These are phyloP conservation scores for Ammopiptanthus mongolicus DNA, from an alignment of 306 rosid genomes.

Conservation along the genomic window DNA sequence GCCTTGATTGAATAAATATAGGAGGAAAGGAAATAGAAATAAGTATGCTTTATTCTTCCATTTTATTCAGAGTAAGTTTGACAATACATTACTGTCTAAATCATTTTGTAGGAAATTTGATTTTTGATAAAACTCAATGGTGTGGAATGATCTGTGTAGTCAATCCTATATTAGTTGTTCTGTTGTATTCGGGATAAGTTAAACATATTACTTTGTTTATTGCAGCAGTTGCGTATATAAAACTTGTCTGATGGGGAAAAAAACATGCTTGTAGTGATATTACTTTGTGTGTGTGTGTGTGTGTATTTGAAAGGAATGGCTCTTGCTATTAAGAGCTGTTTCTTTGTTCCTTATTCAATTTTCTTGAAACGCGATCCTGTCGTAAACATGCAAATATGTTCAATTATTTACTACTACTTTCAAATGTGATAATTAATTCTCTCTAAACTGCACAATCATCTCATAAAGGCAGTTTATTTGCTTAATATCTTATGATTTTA, in stretches of 20 bases:
- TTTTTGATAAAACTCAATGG: not conserved
- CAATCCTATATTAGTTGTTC: not conserved
- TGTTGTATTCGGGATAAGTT: not conserved
- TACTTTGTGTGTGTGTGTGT: too few species aligned
- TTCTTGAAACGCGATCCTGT: not conserved
- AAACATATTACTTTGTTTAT: too few species aligned
- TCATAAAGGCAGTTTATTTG: not conserved
- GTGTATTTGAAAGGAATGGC: not conserved
- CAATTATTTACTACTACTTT: not conserved
- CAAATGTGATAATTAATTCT: not conserved
- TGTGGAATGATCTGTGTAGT: not conserved
- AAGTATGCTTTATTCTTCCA: not conserved
- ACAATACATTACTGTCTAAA: too few species aligned
- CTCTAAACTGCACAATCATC: not conserved
- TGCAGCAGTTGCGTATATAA: not conserved
- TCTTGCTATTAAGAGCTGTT: not conserved
- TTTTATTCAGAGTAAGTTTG: not conserved
- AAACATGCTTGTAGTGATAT: not conserved
- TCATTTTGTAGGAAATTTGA: too few species aligned
- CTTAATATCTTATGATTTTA: not conserved
- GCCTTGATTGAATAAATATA: not conserved
- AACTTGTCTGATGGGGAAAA: not conserved
- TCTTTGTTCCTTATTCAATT: not conserved
- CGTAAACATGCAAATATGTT: not conserved
- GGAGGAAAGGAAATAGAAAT: not conserved